Evolutionary conservation across 495 filamentous ascomycete species (phyloP), one percentile per base, ranked within the genome.

Genomic region (Bacidia rubella): DNA sequence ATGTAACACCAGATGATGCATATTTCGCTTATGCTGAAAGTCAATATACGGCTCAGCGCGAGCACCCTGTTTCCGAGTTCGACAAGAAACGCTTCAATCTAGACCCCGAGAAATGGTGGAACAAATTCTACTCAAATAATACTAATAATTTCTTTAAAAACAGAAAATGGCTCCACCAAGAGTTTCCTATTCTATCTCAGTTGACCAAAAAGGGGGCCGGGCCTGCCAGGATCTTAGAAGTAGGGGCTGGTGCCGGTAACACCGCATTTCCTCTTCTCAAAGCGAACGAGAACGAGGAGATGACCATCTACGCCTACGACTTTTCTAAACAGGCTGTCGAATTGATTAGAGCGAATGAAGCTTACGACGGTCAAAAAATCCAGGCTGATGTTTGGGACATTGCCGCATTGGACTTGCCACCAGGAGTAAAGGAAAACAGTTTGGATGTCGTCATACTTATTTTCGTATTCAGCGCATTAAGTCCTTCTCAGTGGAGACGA

Each of bases 131-230:
- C 70, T 83, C 84, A 64, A 90, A 95, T 67, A 96, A 98, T 68
- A 85, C 82, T 4, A 74, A 79, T 50, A 95, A 96, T 64, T 98
- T 98, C 71, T 98, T 98, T 81, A 97, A 98, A 68, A 82, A 98
- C 60, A 81, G 92, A 46, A 96, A 96, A 65, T 98, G 92, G 92
- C 68, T 98, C 32, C 80, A 79, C 40, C 89, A 96, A 65, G 92
- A 98, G 65, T 98, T 97, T 54, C 92, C 92, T 0, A 70, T 95
- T 2, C 70, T 98, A 12, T 76, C 73, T 0, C 72, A 82, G 27
- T 72, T 90, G 26, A 86, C 84, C 2, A 69, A 72, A 49, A 71
- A 76, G 51, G 76, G 74, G 25, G 76, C 78, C 0, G 83, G 81
- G 1, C 73, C 70, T 3, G 66, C 75, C 49, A 76, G 76, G 15